Base-by-base conservation (phyloP, 208 protist genomes). In the Leptomonas pyrrhocoris region DNA sequence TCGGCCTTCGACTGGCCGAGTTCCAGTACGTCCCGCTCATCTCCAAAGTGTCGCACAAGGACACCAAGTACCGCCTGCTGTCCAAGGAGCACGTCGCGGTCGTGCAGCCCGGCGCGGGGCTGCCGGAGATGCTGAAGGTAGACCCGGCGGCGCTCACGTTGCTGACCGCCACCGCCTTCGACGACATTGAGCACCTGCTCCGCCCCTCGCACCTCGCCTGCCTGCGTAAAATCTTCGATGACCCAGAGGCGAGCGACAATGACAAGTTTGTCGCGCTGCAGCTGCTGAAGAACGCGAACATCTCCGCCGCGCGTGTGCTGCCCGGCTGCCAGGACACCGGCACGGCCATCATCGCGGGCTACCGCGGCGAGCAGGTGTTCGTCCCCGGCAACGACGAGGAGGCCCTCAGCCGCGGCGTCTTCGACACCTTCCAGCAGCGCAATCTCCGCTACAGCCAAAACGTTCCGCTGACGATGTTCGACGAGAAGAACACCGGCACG, bases 361-460 rank as follows among this genome's bases (percentile, higher is more conserved):
- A 99, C 86, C 90, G 94, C 51, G 98, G 98, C 21, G 86, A 98
- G 77, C 85, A 98, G 73, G 97, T 99, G 28, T 95, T 88, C 78
- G 97, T 97, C 1, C 86, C 90, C 38, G 97, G 95, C 59, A 85
- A 98, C 58, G 98, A 99, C 70, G 95, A 94, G 62, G 93, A 91
- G 71, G 81, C 84, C 16, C 62, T 99, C 40, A 98, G 96, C 56
- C 72, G 83, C 34, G 98, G 98, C 60, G 88, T 99, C 27, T 98
- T 91, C 67, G 88, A 98, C 36, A 94, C 94, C 50, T 99, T 98
- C 76, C 96, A 94, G 45, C 68, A 86, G 42, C 93, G 81, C 49
- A 98, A 99, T 80, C 85, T 99, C 42, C 93, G 98, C 59, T 99
- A 97, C 86, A 97, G 94, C 58, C 96, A 98, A 69, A 95, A 97